A percentile compares a stretch with the other conserved stretches of the same genome.
phyloP scores from a whole-genome alignment of 2,329 filamentous ascomycete species.

The Hortaea sp. region DNA sequence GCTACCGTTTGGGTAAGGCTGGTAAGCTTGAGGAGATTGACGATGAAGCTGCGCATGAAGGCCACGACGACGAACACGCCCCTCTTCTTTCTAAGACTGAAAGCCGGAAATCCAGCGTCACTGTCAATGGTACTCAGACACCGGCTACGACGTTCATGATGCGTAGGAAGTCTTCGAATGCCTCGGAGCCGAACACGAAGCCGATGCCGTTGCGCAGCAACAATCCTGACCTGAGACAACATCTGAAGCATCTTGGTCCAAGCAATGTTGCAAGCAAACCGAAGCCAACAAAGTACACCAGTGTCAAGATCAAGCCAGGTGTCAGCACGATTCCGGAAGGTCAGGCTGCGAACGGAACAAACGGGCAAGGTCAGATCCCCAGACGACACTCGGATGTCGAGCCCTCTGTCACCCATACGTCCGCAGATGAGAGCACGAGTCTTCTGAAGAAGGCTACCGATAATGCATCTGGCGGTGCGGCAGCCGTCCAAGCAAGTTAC shows the following conservation, averaged over 20 bases:
- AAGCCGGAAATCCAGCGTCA: constrained; percentile 24
- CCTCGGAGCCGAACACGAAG: constrained; percentile 20
- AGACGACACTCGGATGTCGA: not conserved
- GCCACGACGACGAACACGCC: constrained; percentile 17
- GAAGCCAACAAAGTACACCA: constrained; percentile 50
- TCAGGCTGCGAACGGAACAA: constrained; percentile 12
- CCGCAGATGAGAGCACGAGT: not conserved
- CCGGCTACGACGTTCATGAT: constrained; percentile 30
- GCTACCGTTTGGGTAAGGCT: constrained; percentile 17
- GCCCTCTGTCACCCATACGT: not conserved
- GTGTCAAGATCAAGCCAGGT: constrained; percentile 57
- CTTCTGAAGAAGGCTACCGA: constrained; percentile 44
- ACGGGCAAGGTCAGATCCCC: not conserved
- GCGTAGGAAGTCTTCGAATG: constrained; percentile 36
- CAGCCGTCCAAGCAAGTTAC: constrained; percentile 43
- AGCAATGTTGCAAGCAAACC: constrained; percentile 53
- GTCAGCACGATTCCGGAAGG: constrained; percentile 33
- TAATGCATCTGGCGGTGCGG: constrained; percentile 55
- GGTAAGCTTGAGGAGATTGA: constrained; percentile 6
- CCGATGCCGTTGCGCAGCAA: constrained; percentile 37
- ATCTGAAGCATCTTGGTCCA: constrained; percentile 54
- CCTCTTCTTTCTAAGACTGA: constrained; percentile 14
- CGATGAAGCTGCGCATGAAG: constrained; percentile 8
- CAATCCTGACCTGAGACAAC: constrained; percentile 47
- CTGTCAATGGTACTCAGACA: constrained; percentile 23